phyloP scores from a whole-genome alignment of 768 basidiomycete genomes.

The Naganishia randhawae region DNA sequence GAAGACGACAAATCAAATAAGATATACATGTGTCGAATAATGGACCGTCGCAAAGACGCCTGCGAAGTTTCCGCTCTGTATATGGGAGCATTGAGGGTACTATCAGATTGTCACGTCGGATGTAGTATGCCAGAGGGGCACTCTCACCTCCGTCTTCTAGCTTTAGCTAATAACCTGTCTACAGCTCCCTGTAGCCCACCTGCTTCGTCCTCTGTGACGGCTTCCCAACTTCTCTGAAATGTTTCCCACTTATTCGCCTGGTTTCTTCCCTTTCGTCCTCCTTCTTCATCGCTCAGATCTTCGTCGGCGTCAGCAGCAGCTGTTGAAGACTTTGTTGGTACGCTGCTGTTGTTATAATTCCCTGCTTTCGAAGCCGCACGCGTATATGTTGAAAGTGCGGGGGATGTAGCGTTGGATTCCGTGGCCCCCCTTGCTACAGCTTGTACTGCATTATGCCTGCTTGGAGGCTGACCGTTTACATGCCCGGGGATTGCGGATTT shows the following conservation, averaged over 20 bases:
- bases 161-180: slow-evolving; percentile 79
- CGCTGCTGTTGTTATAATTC: background rate
- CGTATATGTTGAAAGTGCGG: slow-evolving; percentile 8
- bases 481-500: background rate
- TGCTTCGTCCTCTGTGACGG: slow-evolving; percentile 89
- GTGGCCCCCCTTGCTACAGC: slow-evolving; percentile 8
- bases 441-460: background rate
- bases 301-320: slow-evolving; percentile 14
- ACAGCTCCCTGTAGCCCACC: slow-evolving; percentile 88
- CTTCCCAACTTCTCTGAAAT: slow-evolving; percentile 66
- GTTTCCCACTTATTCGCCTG: slow-evolving; percentile 20
- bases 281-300: slow-evolving; percentile 14
- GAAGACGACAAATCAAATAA: slow-evolving; percentile 85
- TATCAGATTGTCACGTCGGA: background rate
- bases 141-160: slow-evolving; percentile 72
- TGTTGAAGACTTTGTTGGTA: background rate
- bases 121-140: background rate
- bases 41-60: slow-evolving; percentile 86
- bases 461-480: background rate
- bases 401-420: slow-evolving; percentile 10
- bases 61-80: slow-evolving; percentile 41
- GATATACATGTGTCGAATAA: slow-evolving; percentile 90
- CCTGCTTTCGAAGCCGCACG: background rate
- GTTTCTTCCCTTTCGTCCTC: background rate
- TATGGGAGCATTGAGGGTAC: background rate